Percentiles rank a stretch among this genome's conserved stretches.
Evolutionary conservation across 192 early-diverging fungal genomes (phyloP).

Genomic region (Dimargaris verticillata): DNA sequence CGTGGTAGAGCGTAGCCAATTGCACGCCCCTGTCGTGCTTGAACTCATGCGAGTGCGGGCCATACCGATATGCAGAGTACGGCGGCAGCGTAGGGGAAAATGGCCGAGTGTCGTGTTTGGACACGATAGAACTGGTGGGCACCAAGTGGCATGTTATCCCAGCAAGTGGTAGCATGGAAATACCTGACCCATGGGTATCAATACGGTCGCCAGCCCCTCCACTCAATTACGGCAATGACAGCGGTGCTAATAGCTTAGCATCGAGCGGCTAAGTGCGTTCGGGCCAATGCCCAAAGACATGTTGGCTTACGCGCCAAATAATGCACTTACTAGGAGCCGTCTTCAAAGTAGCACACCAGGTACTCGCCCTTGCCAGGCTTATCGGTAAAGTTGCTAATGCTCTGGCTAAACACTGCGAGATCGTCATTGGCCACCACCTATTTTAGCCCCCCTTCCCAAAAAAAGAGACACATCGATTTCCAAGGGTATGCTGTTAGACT

Average conservation of each 20-base stretch:
- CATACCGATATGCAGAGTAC: conserved; percentile 10
- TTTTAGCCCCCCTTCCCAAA: conserved; percentile 6
- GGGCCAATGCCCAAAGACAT: too few relatives aligned
- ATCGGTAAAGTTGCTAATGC: conserved; percentile 23
- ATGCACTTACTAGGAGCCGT: conserved; percentile 29
- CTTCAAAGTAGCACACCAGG: conserved; percentile 46
- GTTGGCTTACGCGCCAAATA: too few relatives aligned
- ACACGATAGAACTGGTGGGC: conserved; percentile 14
- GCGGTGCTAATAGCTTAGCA: too few relatives aligned
- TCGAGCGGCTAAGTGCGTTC: too few relatives aligned
- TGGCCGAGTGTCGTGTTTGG: conserved; percentile 19
- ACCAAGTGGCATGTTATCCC: too few relatives aligned
- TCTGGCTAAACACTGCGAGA: conserved; percentile 27
- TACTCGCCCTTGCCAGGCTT: conserved; percentile 32
- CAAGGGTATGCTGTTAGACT: neutral
- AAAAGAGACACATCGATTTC: neutral
- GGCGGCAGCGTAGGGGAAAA: conserved; percentile 22
- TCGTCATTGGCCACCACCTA: conserved; percentile 29
- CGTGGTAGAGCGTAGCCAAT: neutral
- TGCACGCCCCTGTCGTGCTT: conserved; percentile 8
- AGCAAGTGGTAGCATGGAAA: too few relatives aligned
- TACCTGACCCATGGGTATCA: too few relatives aligned
- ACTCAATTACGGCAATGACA: too few relatives aligned
- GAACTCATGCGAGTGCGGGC: conserved; percentile 2
- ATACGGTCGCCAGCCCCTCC: too few relatives aligned